phyloP scores from a whole-genome alignment of 345 rosid species.

The Toxicodendron radicans region DNA sequence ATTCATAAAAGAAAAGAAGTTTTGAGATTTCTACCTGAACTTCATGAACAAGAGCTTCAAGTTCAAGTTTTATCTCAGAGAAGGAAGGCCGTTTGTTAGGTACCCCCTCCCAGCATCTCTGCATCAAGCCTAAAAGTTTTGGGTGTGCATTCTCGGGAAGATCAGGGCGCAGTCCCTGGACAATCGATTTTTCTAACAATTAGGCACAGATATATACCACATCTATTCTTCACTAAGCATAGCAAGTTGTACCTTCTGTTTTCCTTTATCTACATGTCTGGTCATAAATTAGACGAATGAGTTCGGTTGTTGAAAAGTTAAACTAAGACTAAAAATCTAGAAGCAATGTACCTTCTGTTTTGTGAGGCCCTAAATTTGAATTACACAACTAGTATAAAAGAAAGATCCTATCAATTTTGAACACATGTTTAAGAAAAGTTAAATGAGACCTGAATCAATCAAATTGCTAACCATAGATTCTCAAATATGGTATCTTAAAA shows the following conservation, averaged over 20 bases:
- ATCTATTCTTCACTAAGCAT: background rate
- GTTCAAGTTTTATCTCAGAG: slow-evolving; percentile 49
- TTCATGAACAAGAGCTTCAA: slow-evolving; percentile 51
- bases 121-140: slow-evolving; percentile 52
- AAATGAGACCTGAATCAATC: background rate
- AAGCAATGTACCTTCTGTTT: too few species aligned
- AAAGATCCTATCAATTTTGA: too few species aligned
- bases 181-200: background rate
- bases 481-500: background rate
- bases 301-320: too few species aligned
- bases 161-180: slow-evolving; percentile 71
- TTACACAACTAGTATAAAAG: too few species aligned
- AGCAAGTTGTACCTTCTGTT: too few species aligned
- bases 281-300: too few species aligned
- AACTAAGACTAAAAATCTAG: too few species aligned
- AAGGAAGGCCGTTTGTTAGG: slow-evolving; percentile 58
- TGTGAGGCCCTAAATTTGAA: too few species aligned
- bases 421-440: too few species aligned
- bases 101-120: slow-evolving; percentile 68
- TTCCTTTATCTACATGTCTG: too few species aligned
- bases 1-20: background rate
- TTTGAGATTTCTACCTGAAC: slow-evolving; percentile 39
- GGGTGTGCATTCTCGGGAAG: slow-evolving; percentile 57
- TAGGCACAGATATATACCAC: background rate
- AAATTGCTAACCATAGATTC: background rate